phyloP scores from a whole-genome alignment of 2,329 filamentous ascomycete genomes.

The Cordyceps javanica region DNA sequence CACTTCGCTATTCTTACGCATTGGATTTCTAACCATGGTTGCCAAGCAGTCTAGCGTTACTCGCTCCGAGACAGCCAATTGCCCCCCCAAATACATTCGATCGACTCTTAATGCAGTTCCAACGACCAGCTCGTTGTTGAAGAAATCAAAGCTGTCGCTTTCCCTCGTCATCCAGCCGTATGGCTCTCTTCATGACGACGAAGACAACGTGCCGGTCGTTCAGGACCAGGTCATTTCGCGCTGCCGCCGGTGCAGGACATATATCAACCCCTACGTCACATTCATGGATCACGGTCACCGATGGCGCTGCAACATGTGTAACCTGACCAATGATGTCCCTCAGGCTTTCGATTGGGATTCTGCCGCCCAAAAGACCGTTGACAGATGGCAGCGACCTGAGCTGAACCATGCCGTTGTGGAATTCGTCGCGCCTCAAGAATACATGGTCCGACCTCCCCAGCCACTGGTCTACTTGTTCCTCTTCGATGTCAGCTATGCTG shows the following conservation, averaged over 20 bases:
- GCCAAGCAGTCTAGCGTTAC: conserved; percentile 71
- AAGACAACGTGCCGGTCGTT: conserved; percentile 85
- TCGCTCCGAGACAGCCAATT: conserved; percentile 85
- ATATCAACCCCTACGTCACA: conserved; percentile 95
- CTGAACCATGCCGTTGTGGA: conserved; percentile 96
- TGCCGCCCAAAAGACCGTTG: conserved; percentile 80
- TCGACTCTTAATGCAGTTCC: conserved; percentile 93
- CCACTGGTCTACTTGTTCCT: conserved; percentile 93
- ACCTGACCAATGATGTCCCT: conserved; percentile 96
- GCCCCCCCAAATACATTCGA: conserved; percentile 86
- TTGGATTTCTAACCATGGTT: conserved; percentile 31
- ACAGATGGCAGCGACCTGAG: conserved; percentile 87
- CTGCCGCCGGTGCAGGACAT: conserved; percentile 90
- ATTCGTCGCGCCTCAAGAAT: conserved; percentile 96
- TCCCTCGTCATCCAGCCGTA: conserved; percentile 96
- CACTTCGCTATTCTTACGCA: neutral
- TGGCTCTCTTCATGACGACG: conserved; percentile 82
- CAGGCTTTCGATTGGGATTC: conserved; percentile 99
- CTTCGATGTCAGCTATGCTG: conserved; percentile 87
- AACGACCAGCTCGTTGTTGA: conserved; percentile 84
- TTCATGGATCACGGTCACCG: conserved; percentile 96
- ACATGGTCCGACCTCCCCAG: conserved; percentile 97
- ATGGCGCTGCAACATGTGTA: conserved; percentile 99
- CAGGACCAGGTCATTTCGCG: conserved; percentile 96
- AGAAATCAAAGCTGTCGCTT: conserved; percentile 94